Base-by-base conservation (phyloP, 768 basidiomycete genomes). In the Cystofilobasidium bisporidii region DNA sequence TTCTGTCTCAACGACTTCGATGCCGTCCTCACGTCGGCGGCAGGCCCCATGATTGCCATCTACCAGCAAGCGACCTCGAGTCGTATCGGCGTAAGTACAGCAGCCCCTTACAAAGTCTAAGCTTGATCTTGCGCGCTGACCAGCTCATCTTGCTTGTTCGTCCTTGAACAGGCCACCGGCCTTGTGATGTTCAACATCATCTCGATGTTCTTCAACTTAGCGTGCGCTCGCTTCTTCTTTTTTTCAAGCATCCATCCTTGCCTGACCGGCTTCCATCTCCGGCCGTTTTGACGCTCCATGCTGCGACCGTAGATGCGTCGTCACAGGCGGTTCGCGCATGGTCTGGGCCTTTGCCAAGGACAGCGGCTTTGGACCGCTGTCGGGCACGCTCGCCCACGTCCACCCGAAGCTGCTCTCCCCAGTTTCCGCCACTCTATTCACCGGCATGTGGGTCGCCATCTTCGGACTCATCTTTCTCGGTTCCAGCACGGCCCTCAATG, bases 391-490 rank as follows among this genome's bases (percentile, higher is more conserved):
- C 67, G 33, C 71, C 10, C 68, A 41, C 10, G 71, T 73, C 63
- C 69, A 71, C 57, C 58, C 62, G 12, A 65, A 63, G 61, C 72
- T 69, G 10, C 50, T 72, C 45, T 73, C 73, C 15, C 74, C 74
- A 1, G 67, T 73, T 57, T 71, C 68, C 2, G 61, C 73, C 22
- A 71, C 73, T 32, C 41, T 73, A 4, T 67, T 75, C 24, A 69
- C 67, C n/a, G 70, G 70, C 10, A 66, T 68, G 15, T 72, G 71
- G 61, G 74, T 74, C 57, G 62, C 74, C 56, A 69, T 75, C 53
- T 75, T 75, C 61, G 74, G 74, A 1, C 71, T 70, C 61, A 69
- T 75, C 69, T 75, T 71, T 69, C 72, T 75, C 32, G 74, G 74
- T 36, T 72, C 71, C 15, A 58, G 43, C 14, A 61, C 70, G 4